These are phyloP conservation scores for Melanopsichium pennsylvanicum DNA, from an alignment of 1,284 basidiomycete genomes.

Conservation along the genomic window DNA sequence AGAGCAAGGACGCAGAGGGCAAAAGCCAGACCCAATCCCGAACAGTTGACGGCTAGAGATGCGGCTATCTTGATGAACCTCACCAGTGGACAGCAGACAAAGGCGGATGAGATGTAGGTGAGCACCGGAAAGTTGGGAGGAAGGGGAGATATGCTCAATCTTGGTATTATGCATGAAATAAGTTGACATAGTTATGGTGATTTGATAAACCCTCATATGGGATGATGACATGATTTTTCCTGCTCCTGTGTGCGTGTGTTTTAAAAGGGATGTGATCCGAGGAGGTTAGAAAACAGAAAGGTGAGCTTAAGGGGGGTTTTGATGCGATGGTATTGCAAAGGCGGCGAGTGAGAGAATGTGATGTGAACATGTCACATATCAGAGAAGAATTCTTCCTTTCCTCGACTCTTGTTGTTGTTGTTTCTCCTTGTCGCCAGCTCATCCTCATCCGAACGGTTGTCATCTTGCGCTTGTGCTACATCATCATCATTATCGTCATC, in stretches of 20 bases:
- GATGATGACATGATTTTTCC: too few relatives aligned
- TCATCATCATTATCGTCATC: constrained; percentile 10
- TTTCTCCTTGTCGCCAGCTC: not conserved
- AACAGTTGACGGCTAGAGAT: constrained; percentile 77
- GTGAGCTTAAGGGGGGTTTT: not conserved
- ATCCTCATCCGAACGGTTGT: not conserved
- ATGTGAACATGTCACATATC: constrained; percentile 1
- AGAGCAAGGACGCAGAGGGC: constrained; percentile 90
- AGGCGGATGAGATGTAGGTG: constrained; percentile 18
- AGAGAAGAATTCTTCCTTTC: constrained; percentile 28
- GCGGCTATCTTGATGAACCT: constrained; percentile 66
- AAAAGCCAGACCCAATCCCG: constrained; percentile 83
- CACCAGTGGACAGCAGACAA: constrained; percentile 19
- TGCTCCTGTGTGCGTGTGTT: too few relatives aligned
- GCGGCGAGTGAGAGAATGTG: not conserved
- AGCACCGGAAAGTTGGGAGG: too few relatives aligned
- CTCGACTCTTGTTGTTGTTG: too few relatives aligned
- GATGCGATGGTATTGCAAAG: too few relatives aligned
- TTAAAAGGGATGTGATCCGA: too few relatives aligned
- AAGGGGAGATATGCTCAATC: too few relatives aligned
- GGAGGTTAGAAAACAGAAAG: not conserved
- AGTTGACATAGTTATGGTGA: too few relatives aligned
- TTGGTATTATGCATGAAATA: too few relatives aligned
- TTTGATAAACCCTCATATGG: too few relatives aligned
- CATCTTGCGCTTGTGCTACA: constrained; percentile 12